Evolutionary conservation across 2,329 filamentous ascomycete genomes (phyloP), one percentile per base, ranked within the genome.

Genomic region (Raffaelea ambrosiae): DNA sequence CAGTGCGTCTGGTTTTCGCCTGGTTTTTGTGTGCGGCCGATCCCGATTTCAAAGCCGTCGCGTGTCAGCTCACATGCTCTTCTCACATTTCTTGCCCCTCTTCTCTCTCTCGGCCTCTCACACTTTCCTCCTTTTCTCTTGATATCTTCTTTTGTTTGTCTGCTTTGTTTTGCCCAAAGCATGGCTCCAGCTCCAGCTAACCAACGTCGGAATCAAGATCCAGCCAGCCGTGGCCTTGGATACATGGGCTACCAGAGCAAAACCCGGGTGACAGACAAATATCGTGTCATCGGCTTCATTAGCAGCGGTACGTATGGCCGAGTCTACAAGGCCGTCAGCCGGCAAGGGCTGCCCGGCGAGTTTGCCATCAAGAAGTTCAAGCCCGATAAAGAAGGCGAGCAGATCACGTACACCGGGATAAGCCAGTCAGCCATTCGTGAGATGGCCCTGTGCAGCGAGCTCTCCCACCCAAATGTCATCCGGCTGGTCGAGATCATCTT

Each of bases 331-430:
- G 93, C 93, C 18, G 73, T 88, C 40, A 82, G 87, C 57, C 82
- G 84, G 54, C 77, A 85, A 69, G 79, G 82, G 58, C 72, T 83
- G 63, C 69, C 80, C 45, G 86, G 87, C 53, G 88, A 95, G 61
- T 96, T 95, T 62, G 93, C 93, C 58, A 98, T 98, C 72, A 98
- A 98, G 64, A 98, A 98, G 79, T 95, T 96, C 79, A 96, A 96
- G 72, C 90, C 90, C 8, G 93, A 98, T 67, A 98, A 97, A 70
- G 93, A 98, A 68, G 93, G 93, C 49, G 93, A 98, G 65, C 80
- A 86, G 58, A 73, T 96, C 42, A 86, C 94, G 59, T 98, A 98
- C 66, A 97, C 93, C 0, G 93, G 93, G 52, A 95, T 98, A 55
- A 97, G 93, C 0, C 93, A 98, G 65, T 96, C 90, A 14, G 93